Conservation (phyloP, 768 basidiomycete species). For the Kwoniella mangroviensis region DNA sequence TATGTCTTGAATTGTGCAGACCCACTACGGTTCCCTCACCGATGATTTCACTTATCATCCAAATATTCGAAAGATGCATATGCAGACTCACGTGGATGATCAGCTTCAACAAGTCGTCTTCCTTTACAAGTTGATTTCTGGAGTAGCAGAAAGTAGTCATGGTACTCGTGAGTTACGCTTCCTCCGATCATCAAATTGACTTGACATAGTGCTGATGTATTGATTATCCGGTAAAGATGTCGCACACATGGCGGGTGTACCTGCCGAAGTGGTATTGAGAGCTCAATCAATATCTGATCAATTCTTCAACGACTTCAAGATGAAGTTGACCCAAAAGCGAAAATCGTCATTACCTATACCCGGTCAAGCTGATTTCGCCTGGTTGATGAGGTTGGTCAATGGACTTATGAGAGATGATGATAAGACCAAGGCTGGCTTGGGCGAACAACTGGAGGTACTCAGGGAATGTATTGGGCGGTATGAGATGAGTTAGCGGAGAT, state of each 20-base stretch:
- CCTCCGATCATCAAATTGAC: conserved; percentile 66
- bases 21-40: conserved; percentile 93
- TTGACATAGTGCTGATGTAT: conserved; percentile 46
- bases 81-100: conserved; percentile 92
- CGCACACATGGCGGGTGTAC: conserved; percentile 91
- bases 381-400: conserved; percentile 62
- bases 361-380: conserved; percentile 88
- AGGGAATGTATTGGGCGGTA: conserved; percentile 9
- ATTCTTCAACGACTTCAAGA: conserved; percentile 83
- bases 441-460: conserved; percentile 5
- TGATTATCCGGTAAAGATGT: conserved; percentile 60
- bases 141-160: conserved; percentile 55
- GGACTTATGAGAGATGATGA: neutral
- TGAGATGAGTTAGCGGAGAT: neutral
- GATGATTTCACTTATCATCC: conserved; percentile 91
- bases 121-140: conserved; percentile 82
- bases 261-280: conserved; percentile 75
- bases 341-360: conserved; percentile 71
- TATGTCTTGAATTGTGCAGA: conserved; percentile 54
- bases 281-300: conserved; percentile 85
- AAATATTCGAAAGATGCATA: conserved; percentile 92
- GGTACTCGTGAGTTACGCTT: conserved; percentile 62
- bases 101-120: conserved; percentile 80
- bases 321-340: conserved; percentile 64
- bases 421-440: neutral